These are phyloP conservation scores for Sarocladium strictum DNA, from an alignment of 2,329 filamentous ascomycete genomes.

Conservation along the genomic window DNA sequence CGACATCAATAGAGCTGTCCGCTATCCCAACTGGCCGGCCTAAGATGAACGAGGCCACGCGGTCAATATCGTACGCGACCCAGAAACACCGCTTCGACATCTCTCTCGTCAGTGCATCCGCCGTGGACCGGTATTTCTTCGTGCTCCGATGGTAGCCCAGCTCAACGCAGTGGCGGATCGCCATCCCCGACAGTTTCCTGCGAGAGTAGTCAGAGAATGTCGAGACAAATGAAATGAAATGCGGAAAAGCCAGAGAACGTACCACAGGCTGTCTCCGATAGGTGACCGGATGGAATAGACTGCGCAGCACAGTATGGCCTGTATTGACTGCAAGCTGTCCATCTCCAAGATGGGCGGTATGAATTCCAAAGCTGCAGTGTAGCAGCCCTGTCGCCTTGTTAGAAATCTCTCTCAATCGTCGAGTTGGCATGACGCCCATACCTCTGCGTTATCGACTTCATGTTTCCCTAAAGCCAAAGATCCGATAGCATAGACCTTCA, in stretches of 20 bases:
- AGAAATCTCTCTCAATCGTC: not conserved
- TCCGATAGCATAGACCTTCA: constrained; percentile 12
- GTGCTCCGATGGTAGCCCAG: constrained; percentile 27
- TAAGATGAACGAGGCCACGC: constrained; percentile 23
- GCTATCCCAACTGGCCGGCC: constrained; percentile 14
- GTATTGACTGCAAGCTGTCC: constrained; percentile 25
- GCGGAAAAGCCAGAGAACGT: not conserved
- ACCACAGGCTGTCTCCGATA: constrained; percentile 6
- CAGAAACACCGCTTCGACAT: constrained; percentile 26
- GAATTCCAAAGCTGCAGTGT: constrained; percentile 17
- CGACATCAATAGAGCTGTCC: constrained; percentile 9
- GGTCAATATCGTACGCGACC: constrained; percentile 27
- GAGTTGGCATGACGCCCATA: constrained; percentile 9
- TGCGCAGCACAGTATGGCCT: constrained; percentile 25
- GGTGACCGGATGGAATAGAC: constrained; percentile 20
- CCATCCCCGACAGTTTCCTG: constrained; percentile 26
- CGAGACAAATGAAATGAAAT: too few relatives aligned
- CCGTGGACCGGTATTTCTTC: constrained; percentile 11
- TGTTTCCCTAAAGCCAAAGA: not conserved
- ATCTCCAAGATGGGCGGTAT: constrained; percentile 16
- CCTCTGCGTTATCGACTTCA: constrained; percentile 9
- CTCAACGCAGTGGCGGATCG: constrained; percentile 27
- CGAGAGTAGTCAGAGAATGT: not conserved
- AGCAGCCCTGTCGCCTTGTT: constrained; percentile 14
- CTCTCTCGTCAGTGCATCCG: constrained; percentile 18